Evolutionary conservation across 2,329 filamentous ascomycete genomes (phyloP), one percentile per base, ranked within the genome.

Genomic region (Hypoxylon sp.): DNA sequence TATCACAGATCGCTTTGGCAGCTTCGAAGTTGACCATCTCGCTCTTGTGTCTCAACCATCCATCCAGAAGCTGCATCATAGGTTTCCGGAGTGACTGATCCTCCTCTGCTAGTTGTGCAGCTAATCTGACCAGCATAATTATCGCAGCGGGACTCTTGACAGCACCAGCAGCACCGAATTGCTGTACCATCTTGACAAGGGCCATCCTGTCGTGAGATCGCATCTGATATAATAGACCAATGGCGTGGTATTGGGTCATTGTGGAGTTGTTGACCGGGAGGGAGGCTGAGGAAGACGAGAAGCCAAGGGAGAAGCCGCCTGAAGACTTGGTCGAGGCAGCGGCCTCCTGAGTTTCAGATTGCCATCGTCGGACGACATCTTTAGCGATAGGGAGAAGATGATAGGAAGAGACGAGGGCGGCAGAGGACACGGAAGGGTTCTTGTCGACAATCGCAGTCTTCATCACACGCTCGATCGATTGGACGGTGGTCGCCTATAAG

Each of bases 11-110:
- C 42, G 93, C 93, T 81, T 97, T 97, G 59, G 94, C 94, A 44
- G 94, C 94, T 76, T 99, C 94, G 63, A 99, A 97, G 78, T 97
- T 97, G 75, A 99, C 92, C 91, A 96, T 96, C 73, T 97, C 94
- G 73, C 91, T 96, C 87, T 99, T 97, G 75, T 97, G 93, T 71
- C 92, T 86, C 72, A 99, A 77, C 93, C 93, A 97, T 67, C 91
- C 90, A 71, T 97, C 93, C 65, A 99, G 83, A 62, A 99, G 84
- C 74, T 92, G 87, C 84, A 96, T 94, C 94, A 99, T 99, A 53
- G 92, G 91, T 77, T 90, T 95, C 63, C 93, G 81, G 67, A 97
- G 80, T 61, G 90, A 88, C 27, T 85, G 82, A 66, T 99, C 94
- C 69, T 99, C 94, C 71, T 96, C 91, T 21, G 93, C 93, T 57